Evolutionary conservation across 768 basidiomycete genomes (phyloP).

Genomic region (Auriculariales sp.): DNA sequence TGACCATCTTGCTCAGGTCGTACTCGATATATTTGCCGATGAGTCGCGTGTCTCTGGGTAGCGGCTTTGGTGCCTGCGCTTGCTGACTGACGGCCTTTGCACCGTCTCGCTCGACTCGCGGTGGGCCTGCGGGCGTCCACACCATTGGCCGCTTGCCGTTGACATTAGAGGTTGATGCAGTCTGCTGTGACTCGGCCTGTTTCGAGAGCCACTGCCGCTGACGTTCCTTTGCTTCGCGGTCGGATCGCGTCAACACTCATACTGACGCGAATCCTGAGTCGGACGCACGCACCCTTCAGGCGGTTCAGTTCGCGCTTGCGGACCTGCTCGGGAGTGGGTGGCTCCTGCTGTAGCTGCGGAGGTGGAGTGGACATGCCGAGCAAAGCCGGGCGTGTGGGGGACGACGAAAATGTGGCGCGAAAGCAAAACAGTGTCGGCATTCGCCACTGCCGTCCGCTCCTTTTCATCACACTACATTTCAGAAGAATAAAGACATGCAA

Average conservation of each 20-base stretch:
- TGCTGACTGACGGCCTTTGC: constrained; percentile 14
- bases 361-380: too few species aligned
- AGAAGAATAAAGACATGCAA: too few species aligned
- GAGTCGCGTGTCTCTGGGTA: constrained; percentile 62
- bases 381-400: too few species aligned
- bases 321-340: constrained; percentile 58
- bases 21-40: constrained; percentile 88
- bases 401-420: too few species aligned
- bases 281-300: constrained; percentile 46
- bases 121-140: constrained; percentile 48
- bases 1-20: constrained; percentile 92
- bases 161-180: constrained; percentile 33
- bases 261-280: neutral
- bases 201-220: too few species aligned
- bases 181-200: constrained; percentile 24
- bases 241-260: constrained; percentile 1
- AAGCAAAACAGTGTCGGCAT: too few species aligned
- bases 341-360: too few species aligned
- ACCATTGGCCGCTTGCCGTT: constrained; percentile 64
- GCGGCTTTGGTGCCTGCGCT: constrained; percentile 20
- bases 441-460: too few species aligned
- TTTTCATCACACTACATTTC: too few species aligned
- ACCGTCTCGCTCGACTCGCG: constrained; percentile 14
- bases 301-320: constrained; percentile 68
- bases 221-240: constrained; percentile 55